Conservation (phyloP, 192 early-diverging fungal genomes). For the Endogone sp. region DNA sequence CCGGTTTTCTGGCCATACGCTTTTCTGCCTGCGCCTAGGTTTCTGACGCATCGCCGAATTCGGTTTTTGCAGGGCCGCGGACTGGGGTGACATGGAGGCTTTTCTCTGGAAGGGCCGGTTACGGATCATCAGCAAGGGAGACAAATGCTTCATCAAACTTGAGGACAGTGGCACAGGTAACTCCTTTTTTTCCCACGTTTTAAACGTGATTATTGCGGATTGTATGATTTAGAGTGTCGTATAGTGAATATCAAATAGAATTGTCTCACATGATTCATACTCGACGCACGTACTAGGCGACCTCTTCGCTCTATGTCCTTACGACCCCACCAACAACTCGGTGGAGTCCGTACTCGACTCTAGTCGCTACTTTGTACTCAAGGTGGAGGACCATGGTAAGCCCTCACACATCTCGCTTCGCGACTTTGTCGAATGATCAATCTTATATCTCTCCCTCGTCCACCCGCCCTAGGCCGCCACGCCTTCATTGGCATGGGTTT, state of each 20-base stretch:
- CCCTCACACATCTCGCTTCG: neutral
- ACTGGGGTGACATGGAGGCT: constrained; percentile 75
- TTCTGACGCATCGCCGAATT: no score
- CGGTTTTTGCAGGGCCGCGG: constrained; percentile 52
- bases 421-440: neutral
- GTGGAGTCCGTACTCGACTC: constrained; percentile 83
- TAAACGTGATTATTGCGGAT: neutral
- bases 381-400: constrained; percentile 60
- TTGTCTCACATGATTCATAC: neutral
- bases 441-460: neutral
- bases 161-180: constrained; percentile 59
- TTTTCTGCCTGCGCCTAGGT: no score
- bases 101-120: constrained; percentile 80
- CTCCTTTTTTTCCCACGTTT: neutral
- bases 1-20: neutral
- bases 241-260: neutral
- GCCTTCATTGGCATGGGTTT: constrained; percentile 88
- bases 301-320: constrained; percentile 75
- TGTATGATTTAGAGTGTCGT: constrained; percentile 6
- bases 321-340: constrained; percentile 60
- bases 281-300: constrained; percentile 48
- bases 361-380: constrained; percentile 83
- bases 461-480: constrained; percentile 50
- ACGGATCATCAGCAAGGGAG: constrained; percentile 61
- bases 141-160: constrained; percentile 66